These are phyloP conservation scores for Aspergillus aculeatinus DNA, from an alignment of 2,329 filamentous ascomycete genomes.

Conservation along the genomic window DNA sequence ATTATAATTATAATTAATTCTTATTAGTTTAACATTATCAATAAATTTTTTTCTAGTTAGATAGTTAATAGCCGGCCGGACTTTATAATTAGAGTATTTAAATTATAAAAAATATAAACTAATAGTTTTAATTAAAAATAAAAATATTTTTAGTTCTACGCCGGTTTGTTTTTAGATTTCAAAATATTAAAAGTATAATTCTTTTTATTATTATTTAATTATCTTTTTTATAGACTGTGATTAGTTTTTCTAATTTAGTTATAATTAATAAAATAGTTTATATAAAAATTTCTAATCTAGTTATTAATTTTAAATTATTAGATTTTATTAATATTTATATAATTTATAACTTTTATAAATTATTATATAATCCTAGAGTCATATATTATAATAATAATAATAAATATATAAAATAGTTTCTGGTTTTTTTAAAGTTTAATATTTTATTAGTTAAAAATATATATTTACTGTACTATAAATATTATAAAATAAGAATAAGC, in stretches of 20 bases:
- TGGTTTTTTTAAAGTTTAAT: not conserved
- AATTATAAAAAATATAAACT: too few relatives aligned
- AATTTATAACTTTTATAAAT: not conserved
- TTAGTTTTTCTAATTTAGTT: not conserved
- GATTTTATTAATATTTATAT: not conserved
- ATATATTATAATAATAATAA: not conserved
- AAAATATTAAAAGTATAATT: not conserved
- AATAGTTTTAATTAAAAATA: not conserved
- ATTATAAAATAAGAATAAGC: not conserved
- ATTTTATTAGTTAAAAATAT: not conserved
- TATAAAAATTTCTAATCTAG: not conserved
- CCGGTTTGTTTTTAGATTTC: not conserved
- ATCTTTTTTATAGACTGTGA: not conserved
- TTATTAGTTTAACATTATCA: too few relatives aligned
- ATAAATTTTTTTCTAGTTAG: too few relatives aligned
- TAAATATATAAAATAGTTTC: not conserved
- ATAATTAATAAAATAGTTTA: not conserved
- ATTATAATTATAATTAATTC: too few relatives aligned
- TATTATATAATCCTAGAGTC: too few relatives aligned
- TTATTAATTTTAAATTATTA: not conserved
- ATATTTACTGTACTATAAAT: not conserved
- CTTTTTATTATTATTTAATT: not conserved
- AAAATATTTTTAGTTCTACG: not conserved
- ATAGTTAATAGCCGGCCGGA: too few relatives aligned
- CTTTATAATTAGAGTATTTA: too few relatives aligned